These are phyloP conservation scores for Saccharomyces uvarum DNA, from an alignment of 1,139 yeast species.

Conservation along the genomic window DNA sequence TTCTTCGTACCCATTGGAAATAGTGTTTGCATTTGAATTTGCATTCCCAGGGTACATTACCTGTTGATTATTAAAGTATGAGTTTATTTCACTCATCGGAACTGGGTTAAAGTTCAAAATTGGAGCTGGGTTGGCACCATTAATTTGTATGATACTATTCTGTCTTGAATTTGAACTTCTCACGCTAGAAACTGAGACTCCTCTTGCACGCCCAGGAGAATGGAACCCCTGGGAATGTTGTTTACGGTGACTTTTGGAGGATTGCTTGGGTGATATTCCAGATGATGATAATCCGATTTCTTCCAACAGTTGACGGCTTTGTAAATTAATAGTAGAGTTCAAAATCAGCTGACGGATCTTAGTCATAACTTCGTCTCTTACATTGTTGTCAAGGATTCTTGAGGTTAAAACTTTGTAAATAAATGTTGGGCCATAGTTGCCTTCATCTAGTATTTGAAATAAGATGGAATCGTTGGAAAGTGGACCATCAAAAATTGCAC, in stretches of 20 bases:
- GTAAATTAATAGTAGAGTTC: slow-evolving; percentile 54
- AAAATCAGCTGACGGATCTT: slow-evolving; percentile 55
- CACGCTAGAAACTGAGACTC: slow-evolving; percentile 20
- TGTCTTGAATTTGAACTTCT: slow-evolving; percentile 21
- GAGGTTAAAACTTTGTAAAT: slow-evolving; percentile 65
- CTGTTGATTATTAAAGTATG: slow-evolving; percentile 9
- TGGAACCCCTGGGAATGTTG: neutral
- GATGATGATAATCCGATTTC: slow-evolving; percentile 61
- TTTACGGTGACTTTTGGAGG: neutral
- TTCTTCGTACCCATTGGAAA: slow-evolving; percentile 10
- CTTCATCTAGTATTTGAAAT: slow-evolving; percentile 47
- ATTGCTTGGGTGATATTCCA: neutral
- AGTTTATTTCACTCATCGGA: slow-evolving; percentile 16
- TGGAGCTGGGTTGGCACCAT: slow-evolving; percentile 2
- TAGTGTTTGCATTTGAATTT: slow-evolving; percentile 8
- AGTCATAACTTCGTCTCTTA: slow-evolving; percentile 48
- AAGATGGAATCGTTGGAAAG: slow-evolving; percentile 32
- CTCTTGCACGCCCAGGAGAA: slow-evolving; percentile 16
- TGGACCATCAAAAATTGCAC: slow-evolving; percentile 42
- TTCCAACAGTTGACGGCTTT: slow-evolving; percentile 77
- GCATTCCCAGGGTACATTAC: neutral
- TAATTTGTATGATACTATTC: slow-evolving; percentile 5
- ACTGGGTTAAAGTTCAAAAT: slow-evolving; percentile 5
- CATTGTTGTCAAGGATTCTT: slow-evolving; percentile 46
- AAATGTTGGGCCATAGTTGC: slow-evolving; percentile 70